A percentile compares a stretch with the other conserved stretches of the same genome.
Conservation (phyloP, 352 stramenopile species). For the Pythium sukuiense region DNA sequence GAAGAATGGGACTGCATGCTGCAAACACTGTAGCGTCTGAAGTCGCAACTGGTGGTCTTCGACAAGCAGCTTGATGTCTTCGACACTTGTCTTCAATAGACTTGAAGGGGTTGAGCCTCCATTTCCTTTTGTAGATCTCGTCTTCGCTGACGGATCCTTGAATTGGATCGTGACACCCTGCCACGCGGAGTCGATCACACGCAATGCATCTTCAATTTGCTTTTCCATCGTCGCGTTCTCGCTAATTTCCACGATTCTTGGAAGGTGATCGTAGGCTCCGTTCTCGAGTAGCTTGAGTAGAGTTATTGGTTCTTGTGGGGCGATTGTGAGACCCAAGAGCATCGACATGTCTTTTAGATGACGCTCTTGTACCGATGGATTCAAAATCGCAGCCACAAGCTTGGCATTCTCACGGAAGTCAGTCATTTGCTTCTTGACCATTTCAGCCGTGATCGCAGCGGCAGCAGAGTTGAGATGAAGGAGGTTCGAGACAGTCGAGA, state of each 20-base stretch:
- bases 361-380: slow-evolving; percentile 63
- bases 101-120: neutral
- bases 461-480: slow-evolving; percentile 54
- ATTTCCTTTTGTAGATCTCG: neutral
- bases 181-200: slow-evolving; percentile 56
- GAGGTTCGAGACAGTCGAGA: slow-evolving; percentile 56
- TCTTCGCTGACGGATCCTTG: slow-evolving; percentile 21
- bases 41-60: slow-evolving; percentile 64
- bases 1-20: slow-evolving; percentile 44
- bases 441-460: slow-evolving; percentile 63
- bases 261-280: slow-evolving; percentile 55
- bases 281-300: slow-evolving; percentile 75
- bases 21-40: slow-evolving; percentile 49
- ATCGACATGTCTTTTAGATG: slow-evolving; percentile 60
- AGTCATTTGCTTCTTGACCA: slow-evolving; percentile 77
- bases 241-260: slow-evolving; percentile 57
- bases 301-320: slow-evolving; percentile 52
- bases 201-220: slow-evolving; percentile 52
- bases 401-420: slow-evolving; percentile 72
- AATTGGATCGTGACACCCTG: slow-evolving; percentile 42
- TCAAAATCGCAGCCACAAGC: slow-evolving; percentile 64
- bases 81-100: slow-evolving; percentile 40
- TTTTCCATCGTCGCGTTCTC: slow-evolving; percentile 66
- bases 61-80: slow-evolving; percentile 46
- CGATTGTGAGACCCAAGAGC: slow-evolving; percentile 46